These are phyloP conservation scores for Alloascoidea africana DNA, from an alignment of 805 yeast species.

Conservation along the genomic window DNA sequence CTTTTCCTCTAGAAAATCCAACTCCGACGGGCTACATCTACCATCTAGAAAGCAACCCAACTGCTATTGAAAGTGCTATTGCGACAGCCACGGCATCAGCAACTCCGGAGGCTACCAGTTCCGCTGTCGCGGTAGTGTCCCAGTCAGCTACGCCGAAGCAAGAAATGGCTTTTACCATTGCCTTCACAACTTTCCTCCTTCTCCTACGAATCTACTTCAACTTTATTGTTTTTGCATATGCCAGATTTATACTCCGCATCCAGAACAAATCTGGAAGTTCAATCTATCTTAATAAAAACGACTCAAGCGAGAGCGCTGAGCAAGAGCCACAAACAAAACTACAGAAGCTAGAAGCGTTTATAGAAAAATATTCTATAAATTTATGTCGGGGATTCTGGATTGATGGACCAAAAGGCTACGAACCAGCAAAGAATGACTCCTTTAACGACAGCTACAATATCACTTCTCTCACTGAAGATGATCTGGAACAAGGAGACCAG, in stretches of 20 bases:
- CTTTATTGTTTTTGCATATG: constrained; percentile 37
- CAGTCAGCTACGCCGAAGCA: constrained; percentile 15
- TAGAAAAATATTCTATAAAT: background rate
- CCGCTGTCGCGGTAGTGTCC: constrained; percentile 4
- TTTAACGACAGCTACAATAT: background rate
- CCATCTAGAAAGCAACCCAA: too few relatives aligned
- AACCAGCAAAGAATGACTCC: background rate
- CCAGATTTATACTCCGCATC: constrained; percentile 33
- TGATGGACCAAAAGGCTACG: background rate
- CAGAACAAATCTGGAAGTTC: constrained; percentile 9
- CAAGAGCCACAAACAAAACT: background rate
- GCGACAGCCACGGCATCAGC: constrained; percentile 5
- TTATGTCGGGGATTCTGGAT: background rate
- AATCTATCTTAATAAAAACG: background rate
- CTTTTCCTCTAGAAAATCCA: too few relatives aligned
- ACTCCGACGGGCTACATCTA: too few relatives aligned
- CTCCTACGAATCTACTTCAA: constrained; percentile 37
- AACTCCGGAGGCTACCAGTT: constrained; percentile 1
- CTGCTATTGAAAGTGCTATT: constrained; percentile 2
- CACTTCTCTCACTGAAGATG: background rate
- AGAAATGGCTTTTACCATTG: constrained; percentile 27
- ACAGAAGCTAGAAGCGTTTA: background rate
- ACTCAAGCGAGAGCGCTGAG: background rate
- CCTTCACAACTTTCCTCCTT: constrained; percentile 30
- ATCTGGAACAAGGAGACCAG: background rate